Conservation (phyloP, 169 alveolate species). For the Babesia bovis region DNA sequence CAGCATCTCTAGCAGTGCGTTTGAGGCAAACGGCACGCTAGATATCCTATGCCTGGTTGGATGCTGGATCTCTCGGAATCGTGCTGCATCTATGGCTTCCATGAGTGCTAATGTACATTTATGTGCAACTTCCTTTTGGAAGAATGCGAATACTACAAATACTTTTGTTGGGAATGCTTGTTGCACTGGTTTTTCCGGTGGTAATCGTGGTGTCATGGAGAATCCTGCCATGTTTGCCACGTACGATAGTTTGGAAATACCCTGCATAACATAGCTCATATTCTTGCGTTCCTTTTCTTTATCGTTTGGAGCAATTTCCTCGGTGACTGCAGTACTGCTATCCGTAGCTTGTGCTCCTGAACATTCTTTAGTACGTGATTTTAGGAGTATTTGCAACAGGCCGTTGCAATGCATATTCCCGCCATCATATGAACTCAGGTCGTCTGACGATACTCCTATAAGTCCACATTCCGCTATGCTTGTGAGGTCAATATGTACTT, state of each 20-base stretch:
- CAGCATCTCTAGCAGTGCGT: constrained; percentile 28
- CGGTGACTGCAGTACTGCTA: neutral
- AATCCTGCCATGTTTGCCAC: constrained; percentile 33
- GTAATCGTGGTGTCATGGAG: neutral
- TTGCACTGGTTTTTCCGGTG: neutral
- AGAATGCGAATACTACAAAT: constrained; percentile 60
- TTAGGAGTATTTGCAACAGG: constrained; percentile 51
- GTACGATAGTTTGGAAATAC: constrained; percentile 13
- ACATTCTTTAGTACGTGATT: neutral
- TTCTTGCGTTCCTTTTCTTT: neutral
- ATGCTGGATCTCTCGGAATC: neutral
- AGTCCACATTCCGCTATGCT: constrained; percentile 75
- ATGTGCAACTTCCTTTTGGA: constrained; percentile 56
- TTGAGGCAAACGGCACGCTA: constrained; percentile 56
- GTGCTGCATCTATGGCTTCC: constrained; percentile 49
- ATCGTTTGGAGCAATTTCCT: neutral
- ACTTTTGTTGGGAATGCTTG: neutral
- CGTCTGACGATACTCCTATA: constrained; percentile 69
- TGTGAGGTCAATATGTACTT: constrained; percentile 70
- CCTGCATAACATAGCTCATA: constrained; percentile 9
- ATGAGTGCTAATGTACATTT: constrained; percentile 45
- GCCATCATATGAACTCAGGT: constrained; percentile 32
- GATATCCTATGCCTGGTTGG: constrained; percentile 32
- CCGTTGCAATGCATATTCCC: constrained; percentile 67
- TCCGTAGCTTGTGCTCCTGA: neutral